phyloP scores from a whole-genome alignment of 2,329 filamentous ascomycete species.

The Pyrenophora graminea region DNA sequence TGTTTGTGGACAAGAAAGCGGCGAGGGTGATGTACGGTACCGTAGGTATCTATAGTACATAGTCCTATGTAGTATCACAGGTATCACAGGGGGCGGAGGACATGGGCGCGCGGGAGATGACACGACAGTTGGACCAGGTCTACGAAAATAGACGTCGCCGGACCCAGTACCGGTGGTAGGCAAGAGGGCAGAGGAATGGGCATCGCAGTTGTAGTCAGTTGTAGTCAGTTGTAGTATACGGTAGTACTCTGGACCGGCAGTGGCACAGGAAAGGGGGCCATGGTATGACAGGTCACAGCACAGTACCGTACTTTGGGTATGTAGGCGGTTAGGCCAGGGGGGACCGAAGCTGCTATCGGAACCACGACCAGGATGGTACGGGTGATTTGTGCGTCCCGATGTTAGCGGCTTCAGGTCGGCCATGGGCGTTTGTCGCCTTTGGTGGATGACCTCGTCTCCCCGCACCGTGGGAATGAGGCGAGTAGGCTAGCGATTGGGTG shows the following conservation, averaged over 20 bases:
- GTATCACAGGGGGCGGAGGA: constrained; percentile 6
- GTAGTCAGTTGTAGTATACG: no score
- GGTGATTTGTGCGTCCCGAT: constrained; percentile 21
- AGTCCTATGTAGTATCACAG: background rate
- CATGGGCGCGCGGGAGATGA: constrained; percentile 17
- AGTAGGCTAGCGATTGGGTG: constrained; percentile 4
- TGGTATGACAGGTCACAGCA: constrained; percentile 18
- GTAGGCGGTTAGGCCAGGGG: constrained; percentile 27
- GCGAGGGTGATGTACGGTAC: no score
- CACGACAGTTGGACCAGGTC: constrained; percentile 12
- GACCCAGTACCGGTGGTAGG: background rate
- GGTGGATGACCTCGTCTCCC: constrained; percentile 14
- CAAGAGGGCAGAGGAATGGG: background rate
- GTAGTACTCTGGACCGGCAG: constrained; percentile 1
- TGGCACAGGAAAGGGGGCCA: constrained; percentile 17
- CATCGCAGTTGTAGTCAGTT: no score
- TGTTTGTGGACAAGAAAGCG: no score
- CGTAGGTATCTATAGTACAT: no score
- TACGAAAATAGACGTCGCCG: constrained; percentile 10
- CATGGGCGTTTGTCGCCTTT: constrained; percentile 20
- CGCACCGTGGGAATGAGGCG: constrained; percentile 8
- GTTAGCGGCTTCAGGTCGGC: constrained; percentile 28
- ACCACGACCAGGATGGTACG: constrained; percentile 14
- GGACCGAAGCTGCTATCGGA: constrained; percentile 11
- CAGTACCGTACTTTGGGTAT: no score